A percentile compares a stretch with the other conserved stretches of the same genome.
Evolutionary conservation across 2,329 filamentous ascomycete species (phyloP).

Genomic region (Ascomycota sp.): DNA sequence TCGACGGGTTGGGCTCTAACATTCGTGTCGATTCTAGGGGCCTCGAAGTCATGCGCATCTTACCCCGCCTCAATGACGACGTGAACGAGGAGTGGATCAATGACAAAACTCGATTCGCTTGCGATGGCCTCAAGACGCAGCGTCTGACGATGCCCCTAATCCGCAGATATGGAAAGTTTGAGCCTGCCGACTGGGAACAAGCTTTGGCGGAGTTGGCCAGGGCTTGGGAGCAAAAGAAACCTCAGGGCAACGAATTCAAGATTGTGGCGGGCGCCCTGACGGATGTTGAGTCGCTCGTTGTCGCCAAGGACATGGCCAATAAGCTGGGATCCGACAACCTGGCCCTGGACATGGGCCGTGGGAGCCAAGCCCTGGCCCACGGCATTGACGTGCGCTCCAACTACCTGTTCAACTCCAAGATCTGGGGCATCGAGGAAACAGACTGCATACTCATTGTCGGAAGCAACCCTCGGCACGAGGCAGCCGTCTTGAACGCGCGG

Average conservation of each 20-base stretch:
- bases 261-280: constrained; percentile 74
- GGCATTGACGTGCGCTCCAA: constrained; percentile 84
- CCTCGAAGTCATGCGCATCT: constrained; percentile 82
- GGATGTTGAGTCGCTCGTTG: constrained; percentile 82
- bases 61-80: constrained; percentile 87
- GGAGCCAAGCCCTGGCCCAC: constrained; percentile 66
- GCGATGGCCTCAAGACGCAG: constrained; percentile 90
- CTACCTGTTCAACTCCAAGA: constrained; percentile 90
- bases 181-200: constrained; percentile 87
- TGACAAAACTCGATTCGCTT: constrained; percentile 91
- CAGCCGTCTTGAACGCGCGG: constrained; percentile 80
- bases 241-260: constrained; percentile 88
- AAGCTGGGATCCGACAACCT: constrained; percentile 91
- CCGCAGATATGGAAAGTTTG: constrained; percentile 71
- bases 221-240: constrained; percentile 56
- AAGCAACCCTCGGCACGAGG: constrained; percentile 88
- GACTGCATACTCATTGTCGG: constrained; percentile 81
- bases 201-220: constrained; percentile 68
- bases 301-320: constrained; percentile 93
- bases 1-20: constrained; percentile 80
- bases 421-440: constrained; percentile 81
- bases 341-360: constrained; percentile 70
- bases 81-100: constrained; percentile 99
- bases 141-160: constrained; percentile 80
- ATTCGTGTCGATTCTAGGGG: constrained; percentile 85